Conservation (phyloP, 148 eudicot genomes). For the Simmondsia chinensis region DNA sequence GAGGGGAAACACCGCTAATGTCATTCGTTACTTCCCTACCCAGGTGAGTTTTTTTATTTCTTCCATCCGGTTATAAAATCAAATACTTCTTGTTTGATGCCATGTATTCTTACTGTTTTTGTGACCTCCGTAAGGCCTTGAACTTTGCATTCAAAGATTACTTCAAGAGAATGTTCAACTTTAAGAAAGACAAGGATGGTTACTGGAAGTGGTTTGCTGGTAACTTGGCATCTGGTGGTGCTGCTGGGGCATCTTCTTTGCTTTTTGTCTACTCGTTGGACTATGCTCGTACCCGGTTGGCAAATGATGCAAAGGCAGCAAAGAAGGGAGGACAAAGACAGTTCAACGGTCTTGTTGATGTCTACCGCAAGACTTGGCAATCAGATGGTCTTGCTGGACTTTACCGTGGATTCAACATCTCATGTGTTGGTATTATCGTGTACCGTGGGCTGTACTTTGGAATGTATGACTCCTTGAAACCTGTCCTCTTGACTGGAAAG, state of each 20-base stretch:
- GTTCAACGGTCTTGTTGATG: constrained; percentile 58
- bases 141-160: constrained; percentile 81
- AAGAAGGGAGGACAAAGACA: constrained; percentile 70
- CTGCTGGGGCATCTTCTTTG: constrained; percentile 67
- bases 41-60: constrained; percentile 31
- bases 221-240: constrained; percentile 73
- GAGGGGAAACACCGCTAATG: constrained; percentile 84
- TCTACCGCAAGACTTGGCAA: constrained; percentile 50
- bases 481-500: constrained; percentile 51
- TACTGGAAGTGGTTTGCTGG: constrained; percentile 89
- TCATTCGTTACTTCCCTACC: constrained; percentile 86
- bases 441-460: constrained; percentile 79
- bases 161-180: constrained; percentile 73
- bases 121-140: constrained; percentile 34
- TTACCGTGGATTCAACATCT: constrained; percentile 77
- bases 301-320: constrained; percentile 64
- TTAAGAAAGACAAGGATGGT: constrained; percentile 73
- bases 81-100: background rate
- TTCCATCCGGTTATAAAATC: background rate
- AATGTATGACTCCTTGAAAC: constrained; percentile 62
- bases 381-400: constrained; percentile 66
- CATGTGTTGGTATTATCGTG: constrained; percentile 67
- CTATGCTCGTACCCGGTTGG: constrained; percentile 64
- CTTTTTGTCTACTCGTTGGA: constrained; percentile 61
- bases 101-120: background rate